Base-by-base conservation (phyloP, 805 yeast genomes). In the Blastobotrys peoriensis region DNA sequence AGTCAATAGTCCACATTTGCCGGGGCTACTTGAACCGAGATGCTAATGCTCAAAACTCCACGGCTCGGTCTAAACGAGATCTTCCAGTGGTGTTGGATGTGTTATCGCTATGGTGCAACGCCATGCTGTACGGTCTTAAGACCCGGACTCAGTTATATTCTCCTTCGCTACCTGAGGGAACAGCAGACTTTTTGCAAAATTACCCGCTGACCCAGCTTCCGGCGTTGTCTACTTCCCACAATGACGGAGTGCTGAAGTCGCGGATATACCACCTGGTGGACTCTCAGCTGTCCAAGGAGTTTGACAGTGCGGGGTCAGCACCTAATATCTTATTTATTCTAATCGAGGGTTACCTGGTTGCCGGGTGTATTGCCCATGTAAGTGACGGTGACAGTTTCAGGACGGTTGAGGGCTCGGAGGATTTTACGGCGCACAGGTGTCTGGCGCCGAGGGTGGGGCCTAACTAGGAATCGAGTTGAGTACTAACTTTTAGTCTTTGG, bases 301-400 rank as follows among this genome's bases (percentile, higher is more conserved):
- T 25, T 13, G 30, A 25, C 13, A 8, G 10, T 13, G 30, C 13
- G 8, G 30, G 30, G 30, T 8, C 8, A 8, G 30, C 30, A 8
- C 30, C 30, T 25, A 25, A 13, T 13, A 13, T 25, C 8, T 20
- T 28, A 21, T 40, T 38, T 33, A 34, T 33, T 8, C 37, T 33
- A 8, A 16, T 41, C 9, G 52, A 49, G 16, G 53, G 51, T 16
- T 49, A 48, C 23, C 48, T 54, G n/a, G 49, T 56, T 17, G 58
- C 56, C 5, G 58, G 60, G 2, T 56, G 58, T 23, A 50, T 56
- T 33, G 59, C 60, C 10, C 49, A 54, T 38, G 57, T 54, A 39
- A 34, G 55, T 53, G n/a, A n/a, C n/a, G n/a, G n/a, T n/a, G n/a
- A n/a, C 9, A 10, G 36, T n/a, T n/a, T n/a, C n/a, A n/a, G n/a